phyloP scores from a whole-genome alignment of 1,139 yeast species.

The Tardiomyces digboiensis region DNA sequence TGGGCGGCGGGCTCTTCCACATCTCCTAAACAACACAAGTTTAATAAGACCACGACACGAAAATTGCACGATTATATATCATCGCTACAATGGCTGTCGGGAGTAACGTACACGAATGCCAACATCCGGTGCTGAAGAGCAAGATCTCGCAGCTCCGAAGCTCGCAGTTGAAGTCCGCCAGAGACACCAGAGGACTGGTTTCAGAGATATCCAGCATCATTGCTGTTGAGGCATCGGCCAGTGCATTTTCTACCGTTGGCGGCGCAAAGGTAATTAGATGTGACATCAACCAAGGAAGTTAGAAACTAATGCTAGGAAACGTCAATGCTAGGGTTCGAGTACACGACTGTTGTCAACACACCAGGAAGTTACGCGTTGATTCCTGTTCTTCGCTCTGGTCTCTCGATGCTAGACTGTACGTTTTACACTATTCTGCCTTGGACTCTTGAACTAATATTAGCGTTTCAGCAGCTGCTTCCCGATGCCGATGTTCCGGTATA shows the following conservation, averaged over 20 bases:
- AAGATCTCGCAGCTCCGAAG: conserved; percentile 23
- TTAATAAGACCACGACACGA: too few species aligned
- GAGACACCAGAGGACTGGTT: conserved; percentile 17
- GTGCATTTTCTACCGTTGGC: conserved; percentile 8
- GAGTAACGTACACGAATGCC: conserved; percentile 16
- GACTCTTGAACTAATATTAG: conserved; percentile 1
- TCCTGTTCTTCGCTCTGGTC: conserved; percentile 27
- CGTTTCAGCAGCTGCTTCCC: conserved; percentile 23
- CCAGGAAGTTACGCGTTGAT: conserved; percentile 21
- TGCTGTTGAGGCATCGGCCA: conserved; percentile 22
- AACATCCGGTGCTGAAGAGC: conserved; percentile 21
- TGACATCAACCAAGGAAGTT: not conserved
- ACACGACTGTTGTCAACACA: conserved; percentile 6
- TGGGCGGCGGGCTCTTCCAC: too few species aligned
- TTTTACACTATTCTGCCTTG: conserved; percentile 2
- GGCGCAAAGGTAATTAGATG: not conserved
- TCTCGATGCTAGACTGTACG: conserved; percentile 20
- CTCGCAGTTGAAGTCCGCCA: conserved; percentile 8
- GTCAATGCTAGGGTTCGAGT: conserved; percentile 17
- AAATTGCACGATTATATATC: too few species aligned
- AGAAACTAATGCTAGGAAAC: conserved; percentile 4
- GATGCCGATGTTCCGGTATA: conserved; percentile 22
- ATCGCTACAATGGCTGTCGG: not conserved
- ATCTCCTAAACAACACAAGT: too few species aligned
- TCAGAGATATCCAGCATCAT: conserved; percentile 20